A percentile compares a stretch with the other conserved stretches of the same genome.
phyloP scores from a whole-genome alignment of 441 rosid genomes.

The Syzygium malaccense region DNA sequence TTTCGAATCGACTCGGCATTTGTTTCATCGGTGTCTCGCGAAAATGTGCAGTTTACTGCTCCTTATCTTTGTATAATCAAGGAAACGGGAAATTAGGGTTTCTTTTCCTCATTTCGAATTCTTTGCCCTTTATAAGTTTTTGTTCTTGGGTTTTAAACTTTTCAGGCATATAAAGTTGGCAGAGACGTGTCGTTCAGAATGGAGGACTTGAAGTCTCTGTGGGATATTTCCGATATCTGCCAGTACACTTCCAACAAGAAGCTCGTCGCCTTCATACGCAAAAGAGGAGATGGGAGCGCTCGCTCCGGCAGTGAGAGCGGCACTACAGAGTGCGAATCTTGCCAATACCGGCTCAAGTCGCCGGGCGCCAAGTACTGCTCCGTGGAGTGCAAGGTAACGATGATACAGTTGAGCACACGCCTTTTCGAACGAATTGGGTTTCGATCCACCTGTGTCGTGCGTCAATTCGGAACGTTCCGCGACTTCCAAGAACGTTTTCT shows the following conservation, averaged over 20 bases:
- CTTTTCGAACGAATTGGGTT: background rate
- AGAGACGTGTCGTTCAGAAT: background rate
- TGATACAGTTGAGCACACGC: background rate
- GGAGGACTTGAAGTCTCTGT: background rate
- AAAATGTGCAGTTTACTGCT: background rate
- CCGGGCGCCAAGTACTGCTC: background rate
- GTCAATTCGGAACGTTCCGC: background rate
- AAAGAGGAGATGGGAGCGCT: background rate
- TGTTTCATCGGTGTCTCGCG: background rate
- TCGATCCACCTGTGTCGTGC: background rate
- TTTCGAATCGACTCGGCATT: background rate
- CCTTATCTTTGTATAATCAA: background rate
- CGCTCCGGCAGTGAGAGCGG: background rate
- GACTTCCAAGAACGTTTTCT: background rate
- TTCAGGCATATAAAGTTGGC: background rate
- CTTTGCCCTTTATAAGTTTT: background rate
- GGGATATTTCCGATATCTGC: background rate
- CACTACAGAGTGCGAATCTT: background rate
- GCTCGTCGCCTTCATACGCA: background rate
- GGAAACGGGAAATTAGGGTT: background rate
- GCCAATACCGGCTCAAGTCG: background rate
- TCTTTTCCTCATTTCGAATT: background rate
- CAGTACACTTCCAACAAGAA: background rate
- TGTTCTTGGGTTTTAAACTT: background rate
- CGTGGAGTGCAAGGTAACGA: background rate